A percentile compares a stretch with the other conserved stretches of the same genome.
Evolutionary conservation across 768 basidiomycete species (phyloP).

Genomic region (Panus rudis): DNA sequence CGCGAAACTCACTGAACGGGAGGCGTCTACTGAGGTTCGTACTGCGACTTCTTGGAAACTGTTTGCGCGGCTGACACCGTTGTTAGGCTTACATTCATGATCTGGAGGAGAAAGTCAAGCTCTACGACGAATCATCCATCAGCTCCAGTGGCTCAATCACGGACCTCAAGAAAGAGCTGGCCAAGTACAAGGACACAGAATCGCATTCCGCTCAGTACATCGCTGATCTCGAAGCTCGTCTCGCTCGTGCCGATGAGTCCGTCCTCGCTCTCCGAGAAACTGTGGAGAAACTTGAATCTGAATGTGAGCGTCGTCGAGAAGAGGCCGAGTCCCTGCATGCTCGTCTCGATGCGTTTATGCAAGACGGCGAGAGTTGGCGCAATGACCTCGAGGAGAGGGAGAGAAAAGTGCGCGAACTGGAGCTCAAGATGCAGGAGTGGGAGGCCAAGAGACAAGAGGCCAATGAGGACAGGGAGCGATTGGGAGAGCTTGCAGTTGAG

Average conservation of each 20-base stretch:
- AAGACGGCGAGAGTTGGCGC: slow-evolving; percentile 77
- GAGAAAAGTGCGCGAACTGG: slow-evolving; percentile 64
- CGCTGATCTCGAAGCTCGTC: slow-evolving; percentile 75
- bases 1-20: slow-evolving; percentile 79
- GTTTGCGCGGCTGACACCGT: slow-evolving; percentile 1
- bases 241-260: slow-evolving; percentile 74
- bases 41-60: slow-evolving; percentile 4
- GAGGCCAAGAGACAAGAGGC: slow-evolving; percentile 64
- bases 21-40: slow-evolving; percentile 84
- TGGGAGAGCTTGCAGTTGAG: slow-evolving; percentile 62
- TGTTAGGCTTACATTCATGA: slow-evolving; percentile 85
- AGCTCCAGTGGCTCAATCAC: slow-evolving; percentile 72
- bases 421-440: slow-evolving; percentile 74
- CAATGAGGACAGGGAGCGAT: slow-evolving; percentile 55
- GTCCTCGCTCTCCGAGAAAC: slow-evolving; percentile 58
- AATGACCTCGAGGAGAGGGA: slow-evolving; percentile 83
- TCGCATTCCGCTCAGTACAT: slow-evolving; percentile 71
- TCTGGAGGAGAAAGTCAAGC: slow-evolving; percentile 86
- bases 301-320: slow-evolving; percentile 64
- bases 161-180: slow-evolving; percentile 80
- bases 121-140: slow-evolving; percentile 72
- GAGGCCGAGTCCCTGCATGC: slow-evolving; percentile 67
- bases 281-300: slow-evolving; percentile 71
- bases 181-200: slow-evolving; percentile 71
- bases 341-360: slow-evolving; percentile 60